Base-by-base conservation (phyloP, 495 filamentous ascomycete species). In the Penicillium pulvis region DNA sequence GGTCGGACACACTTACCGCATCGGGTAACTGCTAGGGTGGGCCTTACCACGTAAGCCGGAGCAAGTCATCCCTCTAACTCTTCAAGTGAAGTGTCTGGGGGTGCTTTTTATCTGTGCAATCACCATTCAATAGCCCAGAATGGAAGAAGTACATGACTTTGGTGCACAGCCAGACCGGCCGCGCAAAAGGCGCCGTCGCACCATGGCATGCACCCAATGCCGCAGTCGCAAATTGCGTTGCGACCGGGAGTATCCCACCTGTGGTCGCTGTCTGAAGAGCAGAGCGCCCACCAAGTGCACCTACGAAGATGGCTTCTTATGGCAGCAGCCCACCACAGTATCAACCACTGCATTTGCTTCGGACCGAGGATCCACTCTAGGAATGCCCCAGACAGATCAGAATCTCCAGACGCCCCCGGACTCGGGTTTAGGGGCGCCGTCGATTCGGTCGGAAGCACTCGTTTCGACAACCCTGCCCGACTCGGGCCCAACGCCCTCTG, bases 221-320 rank as follows among this genome's bases (percentile, higher is more conserved):
- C 86, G 87, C 60, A 81, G 81, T 56, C 75, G 87, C 53, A 90
- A 90, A 71, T 82, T 89, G 63, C 85, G 84, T 64, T 90, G 87
- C 69, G 85, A 89, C 65, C 83, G 86, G 44, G 78, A 80, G 42
- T 86, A 84, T 67, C 86, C 87, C 19, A 66, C 72, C 1, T 90
- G 87, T 61, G 78, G 81, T 46, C 86, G 88, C 45, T 90, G 87
- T 64, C 65, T 70, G 49, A 86, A 87, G 68, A 72, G 75, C 70
- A 72, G 70, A 55, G 70, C 71, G 8, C 71, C 75, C 35, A 65
- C 59, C 43, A 69, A 72, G 51, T 80, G 77, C 53, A 75, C 72
- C 16, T 80, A 80, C 56, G 77, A 80, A 53, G 75, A 78, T 67
- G 75, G 75, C 14, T 77, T 79, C 45, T 52, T 79, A n/a, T 79